Base-by-base conservation (phyloP, 1,139 yeast genomes). In the Geotrichum reessii region DNA sequence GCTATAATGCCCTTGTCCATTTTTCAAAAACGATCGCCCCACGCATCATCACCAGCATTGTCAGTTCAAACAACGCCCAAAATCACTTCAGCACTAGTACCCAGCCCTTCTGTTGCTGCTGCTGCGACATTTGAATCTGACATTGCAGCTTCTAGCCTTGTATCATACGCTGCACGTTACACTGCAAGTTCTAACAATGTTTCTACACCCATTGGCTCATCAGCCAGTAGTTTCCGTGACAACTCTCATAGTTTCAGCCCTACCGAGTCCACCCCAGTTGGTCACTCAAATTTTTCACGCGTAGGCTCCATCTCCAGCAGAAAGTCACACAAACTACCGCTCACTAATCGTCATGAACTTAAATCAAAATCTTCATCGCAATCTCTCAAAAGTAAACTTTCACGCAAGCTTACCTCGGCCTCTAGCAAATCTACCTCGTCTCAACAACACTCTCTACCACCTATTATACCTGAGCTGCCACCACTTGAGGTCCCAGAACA, bases 391-490 rank as follows among this genome's bases (percentile, higher is more conserved):
- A 37, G 44, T 9, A 37, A 37, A n/a, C 44, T 37, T n/a, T 37
- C 44, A n/a, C 44, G 44, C 44, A 37, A 37, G 44, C 44, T 37
- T 5, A 37, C 44, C 2, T 37, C 44, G 1, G 44, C 44, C n/a
- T 37, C 44, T 17, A 37, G 19, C 44, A 37, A 37, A n/a, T 37
- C 44, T 12, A n/a, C 21, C 44, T 37, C 44, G 7, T 37, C 44
- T 0, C 44, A 37, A 17, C 44, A n/a, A 17, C 17, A 37, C 19
- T 37, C 44, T 5, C 44, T 37, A 3, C 44, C 44, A n/a, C 44
- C 44, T 14, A 37, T 37, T 5, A 37, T 47, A 33, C 56, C 52
- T 2, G 57, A 53, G 48, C 59, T 57, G 3, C 59, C 59, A 14
- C 59, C 48, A 14, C 27, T 57, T 7, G 33, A 37, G 9, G 50